Conservation (phyloP, 805 yeast species). For the Torulaspora microellipsoides region DNA sequence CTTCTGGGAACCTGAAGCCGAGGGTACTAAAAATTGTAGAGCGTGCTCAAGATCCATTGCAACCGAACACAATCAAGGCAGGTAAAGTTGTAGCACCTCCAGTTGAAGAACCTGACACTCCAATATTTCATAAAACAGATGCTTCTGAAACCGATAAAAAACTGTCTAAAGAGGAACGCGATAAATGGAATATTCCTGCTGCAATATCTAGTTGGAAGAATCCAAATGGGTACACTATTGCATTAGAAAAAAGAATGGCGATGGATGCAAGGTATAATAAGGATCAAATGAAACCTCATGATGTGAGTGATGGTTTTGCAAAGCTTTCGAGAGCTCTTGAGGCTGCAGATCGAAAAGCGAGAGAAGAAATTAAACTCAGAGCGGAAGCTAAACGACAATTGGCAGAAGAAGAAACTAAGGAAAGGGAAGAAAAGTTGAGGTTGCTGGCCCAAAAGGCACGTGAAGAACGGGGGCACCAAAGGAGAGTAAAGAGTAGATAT, state of each 20-base stretch:
- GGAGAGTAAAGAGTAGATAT: conserved; percentile 6
- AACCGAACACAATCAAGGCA: conserved; percentile 69
- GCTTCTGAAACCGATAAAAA: conserved; percentile 42
- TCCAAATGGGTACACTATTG: conserved; percentile 81
- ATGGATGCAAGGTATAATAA: conserved; percentile 41
- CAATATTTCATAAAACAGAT: conserved; percentile 58
- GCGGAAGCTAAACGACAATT: conserved; percentile 45
- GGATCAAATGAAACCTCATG: conserved; percentile 31
- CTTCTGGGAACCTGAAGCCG: conserved; percentile 31
- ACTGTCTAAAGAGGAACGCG: conserved; percentile 66
- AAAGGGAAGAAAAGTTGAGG: conserved; percentile 48
- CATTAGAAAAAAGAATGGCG: conserved; percentile 69
- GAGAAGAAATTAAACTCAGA: conserved; percentile 50
- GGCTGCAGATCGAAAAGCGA: conserved; percentile 57
- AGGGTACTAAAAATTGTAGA: conserved; percentile 57
- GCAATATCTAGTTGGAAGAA: conserved; percentile 95
- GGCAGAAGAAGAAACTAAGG: conserved; percentile 46
- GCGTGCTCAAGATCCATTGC: conserved; percentile 68
- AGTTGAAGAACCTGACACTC: conserved; percentile 49
- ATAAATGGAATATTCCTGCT: conserved; percentile 83
- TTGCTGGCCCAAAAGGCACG: conserved; percentile 48
- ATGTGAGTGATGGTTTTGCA: conserved; percentile 54
- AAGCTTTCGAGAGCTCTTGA: conserved; percentile 68
- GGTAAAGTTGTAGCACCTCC: conserved; percentile 68
- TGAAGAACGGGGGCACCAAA: conserved; percentile 28